These are phyloP conservation scores for Parathielavia hyrcaniae DNA, from an alignment of 495 filamentous ascomycete genomes.

Conservation along the genomic window DNA sequence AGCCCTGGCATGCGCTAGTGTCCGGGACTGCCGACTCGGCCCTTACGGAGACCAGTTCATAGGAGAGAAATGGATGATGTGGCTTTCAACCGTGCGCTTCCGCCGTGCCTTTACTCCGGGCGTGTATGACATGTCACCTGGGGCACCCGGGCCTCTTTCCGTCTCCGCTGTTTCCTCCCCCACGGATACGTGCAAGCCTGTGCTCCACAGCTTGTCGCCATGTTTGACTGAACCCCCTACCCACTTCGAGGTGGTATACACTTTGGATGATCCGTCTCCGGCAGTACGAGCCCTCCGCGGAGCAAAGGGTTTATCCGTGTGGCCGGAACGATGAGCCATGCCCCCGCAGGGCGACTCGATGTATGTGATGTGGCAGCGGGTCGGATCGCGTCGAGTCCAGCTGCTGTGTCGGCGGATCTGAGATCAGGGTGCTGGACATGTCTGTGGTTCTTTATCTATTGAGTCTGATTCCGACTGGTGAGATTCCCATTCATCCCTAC, in stretches of 20 bases:
- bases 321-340: slow-evolving; percentile 9
- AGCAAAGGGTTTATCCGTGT: slow-evolving; percentile 5
- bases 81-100: background rate
- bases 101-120: background rate
- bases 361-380: slow-evolving; percentile 7
- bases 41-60: background rate
- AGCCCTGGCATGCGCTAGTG: background rate
- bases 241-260: background rate
- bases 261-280: background rate
- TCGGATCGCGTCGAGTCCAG: slow-evolving; percentile 10
- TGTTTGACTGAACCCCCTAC: slow-evolving; percentile 9
- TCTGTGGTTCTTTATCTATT: background rate
- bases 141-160: slow-evolving; percentile 1
- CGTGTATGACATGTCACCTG: slow-evolving; percentile 9
- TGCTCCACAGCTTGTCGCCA: slow-evolving; percentile 7
- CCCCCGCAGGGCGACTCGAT: background rate
- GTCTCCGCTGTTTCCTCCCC: background rate
- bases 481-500: background rate
- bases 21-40: background rate
- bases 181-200: slow-evolving; percentile 13
- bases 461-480: no score
- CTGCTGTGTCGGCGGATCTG: background rate
- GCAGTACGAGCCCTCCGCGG: slow-evolving; percentile 7
- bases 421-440: background rate
- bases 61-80: slow-evolving; percentile 6